phyloP scores from a whole-genome alignment of 306 rosid species.

The Trifolium repens region DNA sequence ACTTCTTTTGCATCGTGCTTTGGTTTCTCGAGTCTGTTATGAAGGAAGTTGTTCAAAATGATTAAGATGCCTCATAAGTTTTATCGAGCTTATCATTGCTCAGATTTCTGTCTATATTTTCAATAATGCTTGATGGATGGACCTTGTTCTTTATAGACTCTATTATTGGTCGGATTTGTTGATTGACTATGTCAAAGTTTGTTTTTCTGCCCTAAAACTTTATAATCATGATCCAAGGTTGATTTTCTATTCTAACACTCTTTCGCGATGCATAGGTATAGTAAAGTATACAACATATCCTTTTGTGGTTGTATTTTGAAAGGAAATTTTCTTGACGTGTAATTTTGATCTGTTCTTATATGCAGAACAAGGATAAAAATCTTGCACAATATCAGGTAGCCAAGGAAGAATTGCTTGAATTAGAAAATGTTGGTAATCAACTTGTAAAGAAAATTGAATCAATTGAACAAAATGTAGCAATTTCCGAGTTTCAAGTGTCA shows the following conservation, averaged over 20 bases:
- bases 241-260: not conserved
- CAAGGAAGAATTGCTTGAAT: constrained; percentile 54
- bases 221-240: not conserved
- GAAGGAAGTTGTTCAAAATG: not conserved
- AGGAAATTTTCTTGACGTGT: not conserved
- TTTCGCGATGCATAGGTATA: too few species aligned
- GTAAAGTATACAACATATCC: too few species aligned
- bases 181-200: not conserved
- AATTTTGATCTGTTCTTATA: constrained; percentile 11
- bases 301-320: not conserved
- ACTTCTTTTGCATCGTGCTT: constrained; percentile 17
- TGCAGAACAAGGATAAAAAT: constrained; percentile 50
- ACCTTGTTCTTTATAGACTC: not conserved
- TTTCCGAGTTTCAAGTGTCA: constrained; percentile 26
- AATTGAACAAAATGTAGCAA: constrained; percentile 44
- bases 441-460: constrained; percentile 44
- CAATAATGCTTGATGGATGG: not conserved
- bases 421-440: constrained; percentile 46
- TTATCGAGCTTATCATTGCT: constrained; percentile 3
- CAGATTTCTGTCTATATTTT: constrained; percentile 5
- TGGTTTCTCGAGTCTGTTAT: constrained; percentile 16
- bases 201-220: not conserved
- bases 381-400: constrained; percentile 43
- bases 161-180: constrained; percentile 7
- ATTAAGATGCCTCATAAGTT: not conserved